Base-by-base conservation (phyloP, 805 yeast genomes). In the Suhomyces emberorum region DNA sequence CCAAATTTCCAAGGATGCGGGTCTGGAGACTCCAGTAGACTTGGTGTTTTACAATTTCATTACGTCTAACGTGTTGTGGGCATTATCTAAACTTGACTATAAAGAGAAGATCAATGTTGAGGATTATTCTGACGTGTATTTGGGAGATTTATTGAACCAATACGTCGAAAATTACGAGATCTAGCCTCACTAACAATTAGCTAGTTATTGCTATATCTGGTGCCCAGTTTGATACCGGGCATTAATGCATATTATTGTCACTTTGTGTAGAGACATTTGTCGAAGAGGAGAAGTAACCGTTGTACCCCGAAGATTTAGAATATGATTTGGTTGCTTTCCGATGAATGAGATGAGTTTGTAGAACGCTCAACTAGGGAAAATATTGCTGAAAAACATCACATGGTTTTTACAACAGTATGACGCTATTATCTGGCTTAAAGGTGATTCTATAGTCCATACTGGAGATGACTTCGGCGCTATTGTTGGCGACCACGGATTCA, bases 31-130 rank as follows among this genome's bases (percentile, higher is more conserved):
- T 1, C 28, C 30, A 4, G 79, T 84, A 5, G 89, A 88, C 50
- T 72, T 89, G 19, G 77, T 91, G 0, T 89, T 82, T 57, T 83
- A 86, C 56, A 84, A 81, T 48, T 93, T 88, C 55, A 74, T 91
- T 24, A 46, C 59, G 4, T 49, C 58, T n/a, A 62, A 66, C 35
- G 46, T 69, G 10, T 14, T 52, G 6, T 48, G 54, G 43, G 73
- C 70, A 0, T 43, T 68, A 22, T 30, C 51, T 14, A 52, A 52
- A 25, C 41, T 68, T 19, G 55, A 57, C 3, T 54, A 53, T 32
- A 23, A 35, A 6, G 39, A 39, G 7, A 48, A 48, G n/a, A 47
- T 47, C 15, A 33, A 32, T 15, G 28, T 38, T 2, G 42, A 31
- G 2, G 22, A 45, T n/a, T 68, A 67, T 43, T 62, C 71, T 0